A percentile compares a stretch with the other conserved stretches of the same genome.
These are phyloP conservation scores for Neoboletus brunneissimus DNA, from an alignment of 768 basidiomycete genomes.

Conservation along the genomic window DNA sequence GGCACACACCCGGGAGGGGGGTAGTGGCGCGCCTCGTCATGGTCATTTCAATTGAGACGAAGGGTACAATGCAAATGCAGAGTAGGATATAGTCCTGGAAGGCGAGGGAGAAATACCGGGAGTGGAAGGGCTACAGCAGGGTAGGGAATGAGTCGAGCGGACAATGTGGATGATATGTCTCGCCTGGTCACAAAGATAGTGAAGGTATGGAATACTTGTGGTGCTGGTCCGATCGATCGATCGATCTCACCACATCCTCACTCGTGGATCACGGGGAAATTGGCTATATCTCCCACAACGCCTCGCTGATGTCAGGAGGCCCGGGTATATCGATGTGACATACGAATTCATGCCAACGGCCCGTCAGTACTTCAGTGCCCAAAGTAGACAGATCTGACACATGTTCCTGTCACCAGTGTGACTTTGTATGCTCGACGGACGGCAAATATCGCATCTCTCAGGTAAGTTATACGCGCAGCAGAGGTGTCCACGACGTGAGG, in stretches of 20 bases:
- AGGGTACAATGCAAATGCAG: not conserved
- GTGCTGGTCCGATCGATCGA: conserved; percentile 8
- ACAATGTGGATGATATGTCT: conserved; percentile 9
- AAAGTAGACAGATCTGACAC: not conserved
- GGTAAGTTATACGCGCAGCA: not conserved
- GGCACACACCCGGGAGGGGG: not conserved
- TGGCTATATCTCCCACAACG: conserved; percentile 1
- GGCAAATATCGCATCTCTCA: not conserved
- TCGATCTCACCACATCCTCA: conserved; percentile 9
- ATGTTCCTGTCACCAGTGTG: not conserved
- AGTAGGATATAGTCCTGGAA: not conserved
- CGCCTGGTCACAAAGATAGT: not conserved
- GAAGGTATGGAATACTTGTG: not conserved
- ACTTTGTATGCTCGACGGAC: not conserved
- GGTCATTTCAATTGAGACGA: not conserved
- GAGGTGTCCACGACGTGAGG: not conserved
- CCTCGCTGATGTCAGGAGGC: conserved; percentile 21
- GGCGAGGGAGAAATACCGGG: not conserved
- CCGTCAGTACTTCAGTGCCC: not conserved
- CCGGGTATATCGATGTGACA: not conserved
- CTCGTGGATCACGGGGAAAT: not conserved
- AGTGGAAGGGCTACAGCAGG: not conserved
- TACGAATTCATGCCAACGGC: not conserved
- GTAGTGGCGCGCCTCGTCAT: conserved; percentile 5
- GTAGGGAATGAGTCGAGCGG: not conserved